A percentile compares a stretch with the other conserved stretches of the same genome.
These are phyloP conservation scores for Pochonia chlamydosporia DNA, from an alignment of 2,329 filamentous ascomycete species.

Conservation along the genomic window DNA sequence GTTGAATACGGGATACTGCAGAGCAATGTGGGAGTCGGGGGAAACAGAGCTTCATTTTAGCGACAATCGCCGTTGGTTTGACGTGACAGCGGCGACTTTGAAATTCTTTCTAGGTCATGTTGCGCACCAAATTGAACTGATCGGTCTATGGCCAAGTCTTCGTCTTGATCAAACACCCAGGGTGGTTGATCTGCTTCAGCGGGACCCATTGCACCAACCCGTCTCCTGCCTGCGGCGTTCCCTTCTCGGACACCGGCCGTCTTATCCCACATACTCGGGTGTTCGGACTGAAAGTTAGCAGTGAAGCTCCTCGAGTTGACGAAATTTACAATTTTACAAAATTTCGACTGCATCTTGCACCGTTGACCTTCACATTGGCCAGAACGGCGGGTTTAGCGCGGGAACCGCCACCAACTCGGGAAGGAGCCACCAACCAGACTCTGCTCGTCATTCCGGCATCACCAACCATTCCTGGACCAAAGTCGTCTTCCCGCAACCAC, in stretches of 20 bases:
- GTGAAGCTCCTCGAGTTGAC: background rate
- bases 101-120: too few species aligned
- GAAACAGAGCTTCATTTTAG: too few species aligned
- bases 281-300: background rate
- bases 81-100: too few species aligned
- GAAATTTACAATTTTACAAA: background rate
- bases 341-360: background rate
- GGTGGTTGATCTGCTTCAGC: too few species aligned
- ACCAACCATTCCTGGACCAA: background rate
- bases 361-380: background rate
- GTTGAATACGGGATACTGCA: too few species aligned
- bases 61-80: too few species aligned
- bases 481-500: background rate
- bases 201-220: too few species aligned
- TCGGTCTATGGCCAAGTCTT: too few species aligned
- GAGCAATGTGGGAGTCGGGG: too few species aligned
- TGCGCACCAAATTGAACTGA: too few species aligned
- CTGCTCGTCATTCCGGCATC: background rate
- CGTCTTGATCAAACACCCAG: too few species aligned
- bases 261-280: background rate
- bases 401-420: background rate
- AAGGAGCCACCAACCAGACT: conserved; percentile 2
- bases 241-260: background rate
- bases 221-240: background rate
- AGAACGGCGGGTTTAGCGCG: background rate